Conservation (phyloP, 2,329 filamentous ascomycete species). For the Grosmannia penicillata region DNA sequence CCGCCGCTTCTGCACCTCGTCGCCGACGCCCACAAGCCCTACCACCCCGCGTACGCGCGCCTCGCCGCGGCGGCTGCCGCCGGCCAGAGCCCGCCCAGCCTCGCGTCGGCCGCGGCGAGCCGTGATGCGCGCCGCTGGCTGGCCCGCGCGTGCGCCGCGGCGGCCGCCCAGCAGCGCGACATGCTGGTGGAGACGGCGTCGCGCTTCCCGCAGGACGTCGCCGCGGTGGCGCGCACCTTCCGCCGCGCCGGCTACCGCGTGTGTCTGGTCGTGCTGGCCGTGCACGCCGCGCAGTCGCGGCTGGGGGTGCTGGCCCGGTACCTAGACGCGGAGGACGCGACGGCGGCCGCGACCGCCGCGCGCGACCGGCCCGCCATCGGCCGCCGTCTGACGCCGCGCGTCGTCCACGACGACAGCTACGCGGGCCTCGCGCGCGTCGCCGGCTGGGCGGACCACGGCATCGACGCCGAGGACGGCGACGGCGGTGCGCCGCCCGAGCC, state of each 20-base stretch:
- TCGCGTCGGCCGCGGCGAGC: conserved; percentile 24
- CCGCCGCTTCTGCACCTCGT: conserved; percentile 24
- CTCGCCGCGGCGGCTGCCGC: conserved; percentile 13
- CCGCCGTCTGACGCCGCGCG: conserved; percentile 24
- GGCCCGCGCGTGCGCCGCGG: conserved; percentile 21
- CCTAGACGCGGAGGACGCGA: conserved; percentile 20
- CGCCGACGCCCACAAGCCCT: conserved; percentile 33
- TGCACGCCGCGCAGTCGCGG: conserved; percentile 24
- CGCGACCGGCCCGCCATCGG: conserved; percentile 14
- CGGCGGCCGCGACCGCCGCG: not conserved
- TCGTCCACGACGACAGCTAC: conserved; percentile 31
- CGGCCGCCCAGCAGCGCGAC: conserved; percentile 17
- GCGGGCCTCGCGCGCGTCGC: conserved; percentile 22
- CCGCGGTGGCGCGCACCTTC: conserved; percentile 20
- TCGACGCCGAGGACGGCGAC: conserved; percentile 5
- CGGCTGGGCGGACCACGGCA: conserved; percentile 19
- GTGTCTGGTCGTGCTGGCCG: conserved; percentile 26
- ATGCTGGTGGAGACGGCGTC: conserved; percentile 30
- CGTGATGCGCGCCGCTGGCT: conserved; percentile 30
- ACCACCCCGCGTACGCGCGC: conserved; percentile 26
- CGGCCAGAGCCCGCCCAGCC: conserved; percentile 13
- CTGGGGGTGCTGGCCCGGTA: conserved; percentile 27
- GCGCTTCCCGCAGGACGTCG: conserved; percentile 26
- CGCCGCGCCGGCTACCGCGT: conserved; percentile 20
- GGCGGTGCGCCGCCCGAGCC: not conserved